Conservation (phyloP, 306 rosid genomes). For the Cicer pinnatifidum region DNA sequence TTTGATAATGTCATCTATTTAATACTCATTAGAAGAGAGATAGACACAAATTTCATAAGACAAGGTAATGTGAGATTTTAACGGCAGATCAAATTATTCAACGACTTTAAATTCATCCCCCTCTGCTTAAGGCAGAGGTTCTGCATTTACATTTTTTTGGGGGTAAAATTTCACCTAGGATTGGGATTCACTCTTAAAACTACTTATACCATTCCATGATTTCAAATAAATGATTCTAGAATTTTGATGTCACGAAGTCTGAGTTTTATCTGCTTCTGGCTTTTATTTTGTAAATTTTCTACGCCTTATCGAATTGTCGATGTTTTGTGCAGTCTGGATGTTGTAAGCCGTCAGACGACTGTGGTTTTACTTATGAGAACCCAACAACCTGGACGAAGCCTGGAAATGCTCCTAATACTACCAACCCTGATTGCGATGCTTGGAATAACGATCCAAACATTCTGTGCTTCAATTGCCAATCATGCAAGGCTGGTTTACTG, state of each 20-base stretch:
- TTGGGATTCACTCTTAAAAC: not conserved
- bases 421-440: constrained; percentile 56
- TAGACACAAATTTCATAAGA: no score
- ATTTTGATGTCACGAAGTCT: not conserved
- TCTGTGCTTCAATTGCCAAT: constrained; percentile 74
- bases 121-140: not conserved
- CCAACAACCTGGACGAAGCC: constrained; percentile 57
- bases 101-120: not conserved
- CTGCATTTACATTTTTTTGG: not conserved
- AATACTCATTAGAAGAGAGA: not conserved
- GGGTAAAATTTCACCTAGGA: not conserved
- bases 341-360: constrained; percentile 72
- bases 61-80: no score
- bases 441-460: constrained; percentile 55
- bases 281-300: not conserved
- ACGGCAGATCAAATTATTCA: no score
- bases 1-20: not conserved
- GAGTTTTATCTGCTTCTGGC: not conserved
- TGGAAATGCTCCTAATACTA: no score
- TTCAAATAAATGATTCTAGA: not conserved
- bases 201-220: not conserved
- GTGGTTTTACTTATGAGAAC: constrained; percentile 48
- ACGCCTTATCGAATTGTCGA: not conserved
- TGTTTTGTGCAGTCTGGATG: constrained; percentile 74
- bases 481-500: constrained; percentile 86